These are phyloP conservation scores for Phytopythium aichiense DNA, from an alignment of 352 stramenopile genomes.

Conservation along the genomic window DNA sequence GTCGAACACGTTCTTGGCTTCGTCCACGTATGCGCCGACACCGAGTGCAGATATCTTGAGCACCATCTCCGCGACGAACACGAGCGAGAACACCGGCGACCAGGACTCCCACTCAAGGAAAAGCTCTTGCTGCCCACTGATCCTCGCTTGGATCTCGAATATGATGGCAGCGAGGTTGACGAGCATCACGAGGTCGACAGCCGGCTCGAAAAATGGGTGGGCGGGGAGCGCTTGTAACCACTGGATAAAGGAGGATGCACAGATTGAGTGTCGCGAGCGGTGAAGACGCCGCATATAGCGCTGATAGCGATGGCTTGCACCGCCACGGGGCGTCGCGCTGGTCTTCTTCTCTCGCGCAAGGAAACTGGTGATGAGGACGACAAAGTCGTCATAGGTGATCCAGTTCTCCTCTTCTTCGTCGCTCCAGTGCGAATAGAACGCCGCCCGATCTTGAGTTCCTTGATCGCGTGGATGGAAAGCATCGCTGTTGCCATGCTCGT, in stretches of 20 bases:
- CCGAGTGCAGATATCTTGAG: conserved; percentile 71
- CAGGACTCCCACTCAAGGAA: conserved; percentile 37
- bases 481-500: neutral
- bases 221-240: conserved; percentile 22
- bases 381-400: conserved; percentile 26
- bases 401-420: conserved; percentile 15
- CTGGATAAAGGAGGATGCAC: conserved; percentile 10
- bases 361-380: conserved; percentile 24
- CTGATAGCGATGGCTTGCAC: neutral
- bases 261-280: neutral
- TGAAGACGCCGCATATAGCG: neutral
- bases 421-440: conserved; percentile 4
- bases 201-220: conserved; percentile 29
- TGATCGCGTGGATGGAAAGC: neutral
- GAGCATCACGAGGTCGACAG: conserved; percentile 35
- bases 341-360: conserved; percentile 16
- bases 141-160: conserved; percentile 47
- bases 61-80: conserved; percentile 80
- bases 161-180: conserved; percentile 44
- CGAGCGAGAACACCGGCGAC: conserved; percentile 65
- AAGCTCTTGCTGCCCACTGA: conserved; percentile 16
- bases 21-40: conserved; percentile 48
- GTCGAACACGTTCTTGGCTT: conserved; percentile 80
- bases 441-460: neutral
- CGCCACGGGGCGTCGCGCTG: neutral